Conservation (phyloP, 768 basidiomycete species). For the Neoboletus brunneissimus region DNA sequence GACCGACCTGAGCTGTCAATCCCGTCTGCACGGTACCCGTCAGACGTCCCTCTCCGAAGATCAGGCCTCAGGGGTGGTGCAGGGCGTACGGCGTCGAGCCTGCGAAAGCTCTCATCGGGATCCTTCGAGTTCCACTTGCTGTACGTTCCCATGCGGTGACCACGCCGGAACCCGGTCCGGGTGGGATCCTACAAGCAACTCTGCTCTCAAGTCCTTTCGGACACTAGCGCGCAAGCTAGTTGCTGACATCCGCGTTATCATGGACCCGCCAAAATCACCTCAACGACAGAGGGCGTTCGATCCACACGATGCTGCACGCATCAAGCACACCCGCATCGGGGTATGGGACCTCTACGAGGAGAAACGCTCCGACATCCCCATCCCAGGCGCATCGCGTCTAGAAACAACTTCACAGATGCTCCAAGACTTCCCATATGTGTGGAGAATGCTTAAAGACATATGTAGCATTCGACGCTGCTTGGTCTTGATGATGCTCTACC, state of each 20-base stretch:
- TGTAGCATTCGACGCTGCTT: conserved; percentile 50
- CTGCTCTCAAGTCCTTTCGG: too few relatives aligned
- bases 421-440: conserved; percentile 56
- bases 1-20: too few relatives aligned
- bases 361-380: conserved; percentile 37
- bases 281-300: conserved; percentile 31
- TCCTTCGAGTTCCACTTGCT: too few relatives aligned
- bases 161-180: too few relatives aligned
- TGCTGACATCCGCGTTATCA: neutral
- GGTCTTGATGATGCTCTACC: conserved; percentile 46
- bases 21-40: too few relatives aligned
- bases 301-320: conserved; percentile 35
- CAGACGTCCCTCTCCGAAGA: too few relatives aligned
- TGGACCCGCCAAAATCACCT: conserved; percentile 7
- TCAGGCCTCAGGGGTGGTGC: too few relatives aligned
- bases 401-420: conserved; percentile 47
- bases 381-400: conserved; percentile 44
- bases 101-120: too few relatives aligned
- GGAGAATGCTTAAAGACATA: conserved; percentile 66
- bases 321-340: conserved; percentile 62
- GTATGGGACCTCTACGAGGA: conserved; percentile 81
- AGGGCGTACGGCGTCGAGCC: too few relatives aligned
- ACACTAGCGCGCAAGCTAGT: too few relatives aligned
- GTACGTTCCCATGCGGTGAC: too few relatives aligned
- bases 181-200: too few relatives aligned